These are phyloP conservation scores for Citrus australasica DNA, from an alignment of 345 rosid species.

Conservation along the genomic window DNA sequence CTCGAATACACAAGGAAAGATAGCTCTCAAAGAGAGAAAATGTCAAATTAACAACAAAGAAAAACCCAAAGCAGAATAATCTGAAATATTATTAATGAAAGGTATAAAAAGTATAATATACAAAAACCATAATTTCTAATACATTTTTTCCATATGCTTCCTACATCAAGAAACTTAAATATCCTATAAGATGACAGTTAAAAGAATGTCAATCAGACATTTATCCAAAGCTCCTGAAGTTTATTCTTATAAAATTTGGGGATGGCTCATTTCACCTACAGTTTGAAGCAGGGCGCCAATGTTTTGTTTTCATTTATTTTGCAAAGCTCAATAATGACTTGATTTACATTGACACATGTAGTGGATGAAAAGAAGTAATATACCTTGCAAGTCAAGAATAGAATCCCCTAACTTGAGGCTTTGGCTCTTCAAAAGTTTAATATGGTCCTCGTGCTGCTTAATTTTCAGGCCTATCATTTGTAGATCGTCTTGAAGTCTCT, in stretches of 20 bases:
- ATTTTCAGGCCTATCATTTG: constrained; percentile 52
- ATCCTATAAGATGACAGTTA: neutral
- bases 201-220: neutral
- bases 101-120: no score
- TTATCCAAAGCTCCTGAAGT: neutral
- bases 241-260: neutral
- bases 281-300: neutral
- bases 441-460: constrained; percentile 62
- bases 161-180: neutral
- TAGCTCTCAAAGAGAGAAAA: no score
- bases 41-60: no score
- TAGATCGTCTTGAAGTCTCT: constrained; percentile 76
- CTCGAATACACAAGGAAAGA: no score
- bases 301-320: neutral
- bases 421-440: constrained; percentile 46
- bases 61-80: no score
- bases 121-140: no score
- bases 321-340: neutral
- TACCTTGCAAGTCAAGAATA: constrained; percentile 69
- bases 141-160: no score
- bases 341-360: neutral
- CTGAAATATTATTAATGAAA: no score
- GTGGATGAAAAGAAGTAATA: neutral
- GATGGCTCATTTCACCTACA: neutral
- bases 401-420: constrained; percentile 55